Base-by-base conservation (phyloP, 805 yeast genomes). In the Schwanniomyces occidentalis region DNA sequence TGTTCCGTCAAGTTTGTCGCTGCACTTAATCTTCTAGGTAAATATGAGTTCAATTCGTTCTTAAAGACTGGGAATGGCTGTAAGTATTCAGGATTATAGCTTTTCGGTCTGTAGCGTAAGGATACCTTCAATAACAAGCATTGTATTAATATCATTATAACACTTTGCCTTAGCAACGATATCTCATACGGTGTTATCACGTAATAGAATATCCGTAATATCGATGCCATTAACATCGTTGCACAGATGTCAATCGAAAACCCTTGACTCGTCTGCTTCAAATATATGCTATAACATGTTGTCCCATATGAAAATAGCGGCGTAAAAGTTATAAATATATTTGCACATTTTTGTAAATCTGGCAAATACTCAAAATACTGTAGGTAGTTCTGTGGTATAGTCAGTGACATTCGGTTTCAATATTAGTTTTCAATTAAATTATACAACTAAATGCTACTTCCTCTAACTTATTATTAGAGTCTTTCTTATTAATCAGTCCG, bases 201-300 rank as follows among this genome's bases (percentile, higher is more conserved):
- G 64, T 83, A 90, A 63, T 86, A 89, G 37, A 79, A 77, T 17
- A 89, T 80, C 45, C 95, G 69, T 29, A 88, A 61, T 4, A 80
- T 75, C 26, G 88, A 75, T 1, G 95, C 82, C 44, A 87, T 69
- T 42, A 89, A 56, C 95, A 90, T 88, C 5, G 95, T 86, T 5
- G 88, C 90, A 61, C 96, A 90, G 8, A 90, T 85, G 59, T 90
- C 97, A n/a, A 88, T 68, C 4, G 95, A 84, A 52, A 89, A 88
- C 15, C 96, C 97, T 15, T 76, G 68, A 1, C 91, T 75, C 0
- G 89, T 73, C 52, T 80, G 66, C 21, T 76, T 73, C 30, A 71
- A 65, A 48, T 78, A 73, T 9, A 89, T 88, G 43, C 84, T 71
- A 30, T 77, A 66, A 22, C 89, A 75, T 1, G 96, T 88, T 10